phyloP scores from a whole-genome alignment of 805 yeast genomes.

The Barnettozyma vustinii region DNA sequence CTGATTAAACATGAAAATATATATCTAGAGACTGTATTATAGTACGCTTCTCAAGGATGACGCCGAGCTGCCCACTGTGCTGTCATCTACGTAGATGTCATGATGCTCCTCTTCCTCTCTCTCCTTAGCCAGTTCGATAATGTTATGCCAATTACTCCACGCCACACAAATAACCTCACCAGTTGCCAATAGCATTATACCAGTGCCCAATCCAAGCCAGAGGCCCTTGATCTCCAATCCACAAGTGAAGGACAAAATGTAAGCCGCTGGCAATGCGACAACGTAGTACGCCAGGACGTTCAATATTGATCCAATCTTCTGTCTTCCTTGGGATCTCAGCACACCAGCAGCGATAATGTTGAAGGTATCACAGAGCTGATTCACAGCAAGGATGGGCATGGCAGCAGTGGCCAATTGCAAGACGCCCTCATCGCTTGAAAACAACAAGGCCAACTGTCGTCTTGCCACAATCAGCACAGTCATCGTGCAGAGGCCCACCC shows the following conservation, averaged over 20 bases:
- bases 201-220: conserved; percentile 72
- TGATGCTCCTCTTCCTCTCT: conserved; percentile 25
- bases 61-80: conserved; percentile 21
- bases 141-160: conserved; percentile 48
- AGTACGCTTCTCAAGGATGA: conserved; percentile 9
- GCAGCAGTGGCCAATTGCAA: conserved; percentile 43
- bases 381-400: conserved; percentile 59
- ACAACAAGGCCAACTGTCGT: conserved; percentile 46
- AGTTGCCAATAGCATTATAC: conserved; percentile 49
- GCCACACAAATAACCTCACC: conserved; percentile 43
- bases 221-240: conserved; percentile 53
- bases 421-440: conserved; percentile 60
- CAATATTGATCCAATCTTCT: conserved; percentile 63
- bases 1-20: conserved; percentile 27
- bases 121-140: conserved; percentile 30
- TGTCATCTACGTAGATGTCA: conserved; percentile 17
- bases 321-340: conserved; percentile 72
- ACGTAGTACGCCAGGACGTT: conserved; percentile 68
- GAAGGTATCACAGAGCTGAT: conserved; percentile 65
- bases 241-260: conserved; percentile 46
- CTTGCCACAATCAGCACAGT: conserved; percentile 41
- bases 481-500: conserved; percentile 49
- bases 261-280: conserved; percentile 64
- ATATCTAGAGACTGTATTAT: neutral
- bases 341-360: conserved; percentile 71